Percentiles rank a stretch among this genome's conserved stretches.
phyloP scores from a whole-genome alignment of 495 filamentous ascomycete species.

The Mytilinidion resinicola region DNA sequence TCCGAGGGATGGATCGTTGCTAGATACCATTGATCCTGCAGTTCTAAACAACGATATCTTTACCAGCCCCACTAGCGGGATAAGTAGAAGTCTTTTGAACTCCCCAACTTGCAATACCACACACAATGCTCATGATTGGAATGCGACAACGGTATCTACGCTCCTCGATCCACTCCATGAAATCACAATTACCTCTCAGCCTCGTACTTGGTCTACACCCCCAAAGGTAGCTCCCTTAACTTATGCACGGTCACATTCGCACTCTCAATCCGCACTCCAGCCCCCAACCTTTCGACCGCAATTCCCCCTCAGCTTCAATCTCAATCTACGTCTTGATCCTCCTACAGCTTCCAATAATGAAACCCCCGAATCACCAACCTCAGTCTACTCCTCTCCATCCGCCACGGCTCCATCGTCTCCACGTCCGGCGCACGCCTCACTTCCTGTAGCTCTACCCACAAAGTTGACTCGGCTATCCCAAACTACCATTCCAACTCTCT shows the following conservation, averaged over 20 bases:
- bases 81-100: not conserved
- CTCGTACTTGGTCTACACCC: not conserved
- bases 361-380: not conserved
- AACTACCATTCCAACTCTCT: slow-evolving; percentile 17
- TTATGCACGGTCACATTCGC: not conserved
- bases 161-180: slow-evolving; percentile 17
- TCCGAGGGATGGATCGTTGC: not conserved
- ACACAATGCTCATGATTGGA: too few relatives aligned
- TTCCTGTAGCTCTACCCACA: not conserved
- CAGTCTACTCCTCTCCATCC: not conserved
- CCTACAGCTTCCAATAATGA: too few relatives aligned
- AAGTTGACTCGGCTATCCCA: slow-evolving; percentile 3
- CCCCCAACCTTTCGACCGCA: not conserved
- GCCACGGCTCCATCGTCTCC: slow-evolving; percentile 7
- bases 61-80: slow-evolving; percentile 3
- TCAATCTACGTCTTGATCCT: too few relatives aligned
- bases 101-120: not conserved
- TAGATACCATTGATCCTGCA: slow-evolving; percentile 18
- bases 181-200: slow-evolving; percentile 16
- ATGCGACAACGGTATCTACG: not conserved
- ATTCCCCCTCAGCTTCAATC: too few relatives aligned
- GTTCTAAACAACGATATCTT: slow-evolving; percentile 11
- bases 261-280: not conserved
- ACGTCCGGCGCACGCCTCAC: slow-evolving; percentile 5
- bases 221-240: not conserved